Base-by-base conservation (phyloP, 495 filamentous ascomycete species). In the Podospora pseudoanserina region DNA sequence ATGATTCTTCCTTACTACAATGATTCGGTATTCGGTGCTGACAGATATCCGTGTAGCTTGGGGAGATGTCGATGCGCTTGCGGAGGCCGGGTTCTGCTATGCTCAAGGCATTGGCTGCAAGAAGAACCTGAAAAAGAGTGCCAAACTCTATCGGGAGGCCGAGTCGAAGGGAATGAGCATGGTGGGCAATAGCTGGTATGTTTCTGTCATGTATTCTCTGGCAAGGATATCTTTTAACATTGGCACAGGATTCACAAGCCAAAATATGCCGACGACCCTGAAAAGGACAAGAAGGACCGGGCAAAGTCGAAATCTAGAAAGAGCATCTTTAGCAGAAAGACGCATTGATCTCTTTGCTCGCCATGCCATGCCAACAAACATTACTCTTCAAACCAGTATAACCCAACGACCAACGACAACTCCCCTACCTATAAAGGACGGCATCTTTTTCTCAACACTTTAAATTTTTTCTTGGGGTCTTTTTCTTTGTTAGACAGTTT, bases 121-220 rank as follows among this genome's bases (percentile, higher is more conserved):
- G 85, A 98, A 97, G 80, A 90, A 98, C 76, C 83, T 97, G 77
- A 96, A 92, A 83, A 97, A 95, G 79, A 94, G 92, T 20, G 95
- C 95, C 26, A 89, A 88, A 65, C 93, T 92, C 71, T 99, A 99
- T 74, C 88, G 95, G 2, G 83, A 89, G 82, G 95, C 95, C 0
- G 95, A 97, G 76, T 87, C 87, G 28, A 94, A 94, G 81, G 95
- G 95, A 16, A 92, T 97, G 84, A 96, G 87, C 75, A 98, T 99
- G 93, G 90, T 96, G 59, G 95, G 95, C 54, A 98, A 97, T 77
- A 95, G 91, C 82, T 99, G 95, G 95, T 97, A 84, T 64, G 91
- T 84, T 84, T 53, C 28, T n/a, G 15, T n/a, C 9, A 5, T 19
- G 11, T 63, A 4, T 32, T 28, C 23, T 11, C 53, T 1, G 32